Evolutionary conservation across 1,284 basidiomycete species (phyloP).

Genomic region (Inonotus obliquus): DNA sequence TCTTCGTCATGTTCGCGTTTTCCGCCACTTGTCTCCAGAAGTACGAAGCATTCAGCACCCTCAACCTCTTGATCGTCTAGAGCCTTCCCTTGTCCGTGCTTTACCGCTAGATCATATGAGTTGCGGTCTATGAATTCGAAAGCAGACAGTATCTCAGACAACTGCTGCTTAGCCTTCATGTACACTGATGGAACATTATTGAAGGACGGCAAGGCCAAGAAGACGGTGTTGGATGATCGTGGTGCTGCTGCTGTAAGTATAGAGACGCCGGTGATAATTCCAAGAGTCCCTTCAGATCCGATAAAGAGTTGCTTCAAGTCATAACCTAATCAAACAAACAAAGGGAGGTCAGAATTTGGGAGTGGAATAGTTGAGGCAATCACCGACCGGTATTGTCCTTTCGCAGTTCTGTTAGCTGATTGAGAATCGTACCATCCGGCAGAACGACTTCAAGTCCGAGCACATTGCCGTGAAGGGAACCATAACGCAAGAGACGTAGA

Average conservation of each 20-base stretch:
- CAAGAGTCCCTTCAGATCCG: conserved; percentile 94
- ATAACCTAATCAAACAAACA: conserved; percentile 64
- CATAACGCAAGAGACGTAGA: conserved; percentile 89
- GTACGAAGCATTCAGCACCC: conserved; percentile 84
- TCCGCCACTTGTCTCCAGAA: conserved; percentile 94
- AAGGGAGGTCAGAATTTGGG: neutral
- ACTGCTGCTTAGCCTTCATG: conserved; percentile 63
- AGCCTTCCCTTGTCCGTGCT: conserved; percentile 67
- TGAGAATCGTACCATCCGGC: conserved; percentile 93
- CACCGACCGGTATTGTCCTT: conserved; percentile 95
- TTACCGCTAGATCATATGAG: conserved; percentile 82
- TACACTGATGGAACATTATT: conserved; percentile 70
- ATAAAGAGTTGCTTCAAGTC: conserved; percentile 99
- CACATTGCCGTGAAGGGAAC: conserved; percentile 92
- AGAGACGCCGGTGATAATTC: conserved; percentile 92
- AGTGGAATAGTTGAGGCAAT: conserved; percentile 11
- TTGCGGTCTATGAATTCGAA: conserved; percentile 96
- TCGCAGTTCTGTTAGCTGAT: conserved; percentile 78
- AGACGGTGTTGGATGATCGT: conserved; percentile 74
- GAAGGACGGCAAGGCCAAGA: conserved; percentile 71
- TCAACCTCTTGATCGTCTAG: conserved; percentile 64
- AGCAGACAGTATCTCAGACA: conserved; percentile 95
- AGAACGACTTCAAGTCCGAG: conserved; percentile 97
- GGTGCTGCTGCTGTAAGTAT: conserved; percentile 93
- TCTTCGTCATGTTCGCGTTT: conserved; percentile 94